A percentile compares a stretch with the other conserved stretches of the same genome.
These are phyloP conservation scores for Centrapalus pauciflorus DNA, from an alignment of 129 eudicot genomes.

Conservation along the genomic window DNA sequence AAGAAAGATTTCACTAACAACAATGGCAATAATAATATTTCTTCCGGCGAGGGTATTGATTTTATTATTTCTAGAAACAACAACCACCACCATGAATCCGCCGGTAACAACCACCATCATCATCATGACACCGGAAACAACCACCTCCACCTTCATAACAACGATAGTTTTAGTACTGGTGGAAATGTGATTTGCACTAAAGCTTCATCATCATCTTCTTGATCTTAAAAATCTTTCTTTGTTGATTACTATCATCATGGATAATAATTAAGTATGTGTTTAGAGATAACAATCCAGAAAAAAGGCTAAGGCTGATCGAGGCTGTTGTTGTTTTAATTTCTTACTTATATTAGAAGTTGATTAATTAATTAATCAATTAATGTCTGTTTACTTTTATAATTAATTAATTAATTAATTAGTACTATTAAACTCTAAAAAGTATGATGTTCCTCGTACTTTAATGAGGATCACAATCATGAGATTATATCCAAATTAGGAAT, in stretches of 20 bases:
- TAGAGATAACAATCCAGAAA: constrained; percentile 7
- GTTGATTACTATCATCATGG: background rate
- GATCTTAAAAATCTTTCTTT: constrained; percentile 19
- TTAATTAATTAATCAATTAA: constrained; percentile 5
- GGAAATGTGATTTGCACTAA: constrained; percentile 37
- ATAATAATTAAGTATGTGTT: constrained; percentile 9
- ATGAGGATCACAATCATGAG: constrained; percentile 28
- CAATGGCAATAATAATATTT: background rate
- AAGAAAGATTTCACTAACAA: constrained; percentile 21
- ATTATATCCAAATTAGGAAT: constrained; percentile 20
- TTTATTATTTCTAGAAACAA: constrained; percentile 19
- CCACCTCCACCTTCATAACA: constrained; percentile 11
- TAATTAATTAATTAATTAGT: background rate
- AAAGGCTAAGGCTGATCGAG: constrained; percentile 8
- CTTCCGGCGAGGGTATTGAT: background rate
- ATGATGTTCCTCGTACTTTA: constrained; percentile 23
- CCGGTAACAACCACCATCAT: constrained; percentile 15
- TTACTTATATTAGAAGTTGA: constrained; percentile 28
- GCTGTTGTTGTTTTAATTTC: constrained; percentile 9
- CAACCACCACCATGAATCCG: constrained; percentile 13
- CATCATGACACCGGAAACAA: constrained; percentile 13
- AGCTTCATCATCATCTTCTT: constrained; percentile 67
- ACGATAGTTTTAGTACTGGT: constrained; percentile 11
- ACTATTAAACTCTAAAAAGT: background rate
- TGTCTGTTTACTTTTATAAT: constrained; percentile 5